phyloP scores from a whole-genome alignment of 139 green algal species.

The Micromonas commoda region DNA sequence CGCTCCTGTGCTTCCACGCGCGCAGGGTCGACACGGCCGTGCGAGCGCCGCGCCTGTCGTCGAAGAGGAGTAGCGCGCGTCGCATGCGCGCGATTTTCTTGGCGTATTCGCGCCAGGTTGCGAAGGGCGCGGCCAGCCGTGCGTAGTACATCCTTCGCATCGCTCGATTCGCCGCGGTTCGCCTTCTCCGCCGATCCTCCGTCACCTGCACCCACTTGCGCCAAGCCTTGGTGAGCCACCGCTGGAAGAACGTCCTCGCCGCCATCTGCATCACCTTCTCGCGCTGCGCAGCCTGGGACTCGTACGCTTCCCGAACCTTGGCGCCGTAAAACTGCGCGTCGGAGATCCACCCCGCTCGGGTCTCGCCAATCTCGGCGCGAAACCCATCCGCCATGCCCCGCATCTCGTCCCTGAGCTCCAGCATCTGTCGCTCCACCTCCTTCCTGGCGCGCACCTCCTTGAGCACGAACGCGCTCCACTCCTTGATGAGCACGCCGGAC shows the following conservation, averaged over 20 bases:
- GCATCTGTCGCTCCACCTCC: not conserved
- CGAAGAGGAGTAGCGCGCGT: too few relatives aligned
- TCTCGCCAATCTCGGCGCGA: not conserved
- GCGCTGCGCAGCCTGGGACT: not conserved
- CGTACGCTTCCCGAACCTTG: not conserved
- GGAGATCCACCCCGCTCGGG: not conserved
- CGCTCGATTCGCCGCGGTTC: not conserved
- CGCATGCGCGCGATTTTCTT: too few relatives aligned
- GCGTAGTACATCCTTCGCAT: not conserved
- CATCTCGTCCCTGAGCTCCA: not conserved
- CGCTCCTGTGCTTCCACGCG: too few relatives aligned
- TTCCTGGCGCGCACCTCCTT: constrained; percentile 31
- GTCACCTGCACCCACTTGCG: not conserved
- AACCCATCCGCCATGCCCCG: not conserved
- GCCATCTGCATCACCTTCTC: not conserved
- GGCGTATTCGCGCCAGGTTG: not conserved
- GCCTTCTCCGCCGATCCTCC: not conserved
- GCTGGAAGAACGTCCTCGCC: not conserved
- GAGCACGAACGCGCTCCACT: constrained; percentile 33
- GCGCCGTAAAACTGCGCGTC: not conserved
- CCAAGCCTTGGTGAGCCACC: not conserved
- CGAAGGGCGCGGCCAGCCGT: too few relatives aligned
- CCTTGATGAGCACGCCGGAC: constrained; percentile 30
- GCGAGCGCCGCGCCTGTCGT: too few relatives aligned
- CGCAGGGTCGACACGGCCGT: too few relatives aligned